Evolutionary conservation across 2,329 filamentous ascomycete genomes (phyloP), one percentile per base, ranked within the genome.

Genomic region (Hansfordia pulvinata): DNA sequence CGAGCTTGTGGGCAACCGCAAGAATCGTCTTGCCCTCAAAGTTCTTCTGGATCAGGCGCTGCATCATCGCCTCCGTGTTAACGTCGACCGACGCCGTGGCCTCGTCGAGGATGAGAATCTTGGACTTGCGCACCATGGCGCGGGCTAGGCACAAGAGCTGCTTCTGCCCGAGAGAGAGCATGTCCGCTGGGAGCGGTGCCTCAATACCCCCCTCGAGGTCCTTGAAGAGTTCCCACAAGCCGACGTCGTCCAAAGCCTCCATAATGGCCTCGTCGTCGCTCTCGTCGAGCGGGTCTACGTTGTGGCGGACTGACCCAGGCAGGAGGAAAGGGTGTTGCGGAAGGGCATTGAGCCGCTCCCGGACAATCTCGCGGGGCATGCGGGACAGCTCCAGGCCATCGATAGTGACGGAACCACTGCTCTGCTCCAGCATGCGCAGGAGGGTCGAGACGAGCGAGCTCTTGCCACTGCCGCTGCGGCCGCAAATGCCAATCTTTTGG

Each of bases 111-210:
- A 24, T 14, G 4, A 24, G 17, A 14, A 24, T 10, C 10, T 8
- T 17, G 10, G 27, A 26, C 1, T 15, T 12, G 10, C 30, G 29
- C 2, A 29, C 25, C 2, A 33, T 14, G 2, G 33, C 31, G 2
- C 47, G 40, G 1, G 42, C 44, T 4, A 51, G 40, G 12, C 35
- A 36, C 6, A 42, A 23, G 5, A 40, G 33, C 26, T 43, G 41
- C 19, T 29, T 34, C 18, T 45, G 35, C 2, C 42, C 37, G 9
- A 33, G 31, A 2, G 40, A 44, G 5, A 42, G 25, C 10, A 27
- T 17, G 4, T 34, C 16, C 7, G 35, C 27, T 5, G 30, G 23
- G 2, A 43, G 17, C 0, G 34, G 27, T 2, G 28, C 32, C 10
- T 40, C 31, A 2, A 46, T 35, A 8, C 40, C 34, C 3, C 34